phyloP scores from a whole-genome alignment of 768 basidiomycete genomes.

The Phylloporus scabripes region DNA sequence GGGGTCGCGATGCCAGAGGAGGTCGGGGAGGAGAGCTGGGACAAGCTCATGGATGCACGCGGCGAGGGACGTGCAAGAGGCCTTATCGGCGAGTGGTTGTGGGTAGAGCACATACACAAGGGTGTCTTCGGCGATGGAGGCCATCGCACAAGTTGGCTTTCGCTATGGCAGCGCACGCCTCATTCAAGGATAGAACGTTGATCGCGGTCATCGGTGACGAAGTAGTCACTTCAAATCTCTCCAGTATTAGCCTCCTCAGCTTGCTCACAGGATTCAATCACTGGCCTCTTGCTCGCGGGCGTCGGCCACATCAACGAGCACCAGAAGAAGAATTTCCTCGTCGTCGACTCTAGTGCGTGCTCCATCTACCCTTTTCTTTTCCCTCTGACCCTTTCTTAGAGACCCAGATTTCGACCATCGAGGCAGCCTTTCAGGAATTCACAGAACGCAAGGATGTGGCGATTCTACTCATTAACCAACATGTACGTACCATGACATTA shows the following conservation, averaged over 20 bases:
- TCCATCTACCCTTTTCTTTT: neutral
- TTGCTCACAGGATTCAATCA: conserved; percentile 81
- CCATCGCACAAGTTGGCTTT: conserved; percentile 11
- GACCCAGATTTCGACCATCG: conserved; percentile 86
- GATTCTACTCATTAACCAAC: conserved; percentile 96
- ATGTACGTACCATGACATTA: conserved; percentile 49
- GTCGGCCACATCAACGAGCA: conserved; percentile 86
- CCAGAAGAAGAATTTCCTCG: conserved; percentile 96
- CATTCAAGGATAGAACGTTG: conserved; percentile 77
- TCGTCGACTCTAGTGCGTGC: conserved; percentile 87
- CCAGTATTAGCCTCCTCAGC: conserved; percentile 7
- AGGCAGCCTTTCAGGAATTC: conserved; percentile 89
- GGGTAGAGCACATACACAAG: conserved; percentile 73
- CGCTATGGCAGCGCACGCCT: conserved; percentile 45
- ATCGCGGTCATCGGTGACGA: conserved; percentile 98
- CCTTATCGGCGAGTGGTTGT: conserved; percentile 46
- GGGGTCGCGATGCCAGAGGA: conserved; percentile 81
- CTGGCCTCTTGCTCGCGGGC: conserved; percentile 91
- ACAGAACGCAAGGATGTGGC: conserved; percentile 94
- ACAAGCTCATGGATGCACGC: conserved; percentile 58
- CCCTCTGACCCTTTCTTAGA: conserved; percentile 43
- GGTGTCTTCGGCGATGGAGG: conserved; percentile 81
- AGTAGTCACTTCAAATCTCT: conserved; percentile 39
- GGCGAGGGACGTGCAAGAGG: conserved; percentile 59
- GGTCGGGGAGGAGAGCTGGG: conserved; percentile 48